A percentile compares a stretch with the other conserved stretches of the same genome.
Conservation (phyloP, 768 basidiomycete species). For the Psilocybe cyanescens region DNA sequence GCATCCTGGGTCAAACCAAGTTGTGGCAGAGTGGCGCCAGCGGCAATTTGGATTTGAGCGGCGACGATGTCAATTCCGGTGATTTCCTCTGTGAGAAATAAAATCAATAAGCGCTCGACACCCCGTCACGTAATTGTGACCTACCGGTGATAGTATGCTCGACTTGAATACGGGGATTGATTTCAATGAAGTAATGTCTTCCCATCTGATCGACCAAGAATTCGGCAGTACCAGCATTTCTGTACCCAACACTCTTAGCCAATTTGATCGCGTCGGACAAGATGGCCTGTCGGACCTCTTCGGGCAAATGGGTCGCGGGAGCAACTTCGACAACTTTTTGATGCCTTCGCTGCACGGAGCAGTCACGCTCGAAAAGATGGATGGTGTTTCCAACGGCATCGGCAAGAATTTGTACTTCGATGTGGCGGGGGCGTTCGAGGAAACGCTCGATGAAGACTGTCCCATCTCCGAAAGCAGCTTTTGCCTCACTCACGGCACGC, state of each 20-base stretch:
- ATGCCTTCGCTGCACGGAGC: conserved; percentile 96
- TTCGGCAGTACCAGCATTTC: conserved; percentile 97
- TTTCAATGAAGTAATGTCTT: conserved; percentile 99
- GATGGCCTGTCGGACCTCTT: conserved; percentile 89
- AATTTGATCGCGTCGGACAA: conserved; percentile 91
- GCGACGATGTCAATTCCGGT: conserved; percentile 99
- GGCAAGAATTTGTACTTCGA: conserved; percentile 95
- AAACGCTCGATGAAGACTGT: conserved; percentile 99
- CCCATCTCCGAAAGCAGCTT: conserved; percentile 96
- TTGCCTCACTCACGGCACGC: conserved; percentile 94
- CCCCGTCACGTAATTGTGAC: conserved; percentile 22
- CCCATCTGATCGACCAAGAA: conserved; percentile 98
- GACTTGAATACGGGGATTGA: conserved; percentile 99
- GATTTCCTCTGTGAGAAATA: conserved; percentile 80
- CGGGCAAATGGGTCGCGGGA: conserved; percentile 91
- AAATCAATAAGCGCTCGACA: not conserved
- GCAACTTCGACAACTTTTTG: conserved; percentile 99
- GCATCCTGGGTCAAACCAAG: conserved; percentile 96
- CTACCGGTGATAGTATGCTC: conserved; percentile 98
- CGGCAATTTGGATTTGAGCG: conserved; percentile 99
- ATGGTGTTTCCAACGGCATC: conserved; percentile 93
- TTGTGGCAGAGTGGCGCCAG: conserved; percentile 93
- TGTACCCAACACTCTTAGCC: conserved; percentile 90
- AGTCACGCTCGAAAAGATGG: conserved; percentile 98
- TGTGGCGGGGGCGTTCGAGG: conserved; percentile 95